Conservation (phyloP, 225 moss, liverwort and hornwort genomes). For the Polytrichum formosum region DNA sequence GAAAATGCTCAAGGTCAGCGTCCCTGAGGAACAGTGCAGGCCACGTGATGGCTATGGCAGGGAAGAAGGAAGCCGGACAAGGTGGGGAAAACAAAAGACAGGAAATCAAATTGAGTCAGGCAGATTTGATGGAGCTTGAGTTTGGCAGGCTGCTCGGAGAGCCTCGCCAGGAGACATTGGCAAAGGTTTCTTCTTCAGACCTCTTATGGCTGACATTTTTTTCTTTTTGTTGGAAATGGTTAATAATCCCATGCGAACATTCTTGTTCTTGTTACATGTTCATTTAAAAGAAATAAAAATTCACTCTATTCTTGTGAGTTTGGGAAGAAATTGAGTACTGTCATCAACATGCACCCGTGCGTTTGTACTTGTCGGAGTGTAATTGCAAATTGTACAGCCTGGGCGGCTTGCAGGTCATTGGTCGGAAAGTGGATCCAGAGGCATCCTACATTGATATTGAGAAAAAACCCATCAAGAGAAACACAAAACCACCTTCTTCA, state of each 20-base stretch:
- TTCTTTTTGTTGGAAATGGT: no score
- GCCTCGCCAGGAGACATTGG: constrained; percentile 65
- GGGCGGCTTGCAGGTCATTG: constrained; percentile 44
- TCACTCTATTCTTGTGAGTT: no score
- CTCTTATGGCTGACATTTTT: not conserved
- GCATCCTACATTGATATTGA: constrained; percentile 63
- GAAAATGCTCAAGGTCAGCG: constrained; percentile 12
- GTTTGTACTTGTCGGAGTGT: constrained; percentile 5
- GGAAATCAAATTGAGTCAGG: constrained; percentile 50
- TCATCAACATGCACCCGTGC: no score
- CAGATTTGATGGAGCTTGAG: constrained; percentile 72
- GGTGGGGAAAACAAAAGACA: constrained; percentile 31
- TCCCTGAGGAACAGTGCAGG: constrained; percentile 20
- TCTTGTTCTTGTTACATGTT: no score
- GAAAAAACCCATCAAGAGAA: constrained; percentile 40
- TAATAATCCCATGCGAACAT: no score
- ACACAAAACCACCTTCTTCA: constrained; percentile 24
- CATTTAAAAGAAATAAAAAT: no score
- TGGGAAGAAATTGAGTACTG: no score
- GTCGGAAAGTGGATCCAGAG: constrained; percentile 55
- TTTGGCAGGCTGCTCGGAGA: constrained; percentile 82
- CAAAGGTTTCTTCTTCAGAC: constrained; percentile 40
- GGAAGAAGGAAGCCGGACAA: constrained; percentile 33
- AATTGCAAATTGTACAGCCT: constrained; percentile 9
- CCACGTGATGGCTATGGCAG: constrained; percentile 36